phyloP scores from a whole-genome alignment of 163 green algal species.

The Coccomyxa subellipsoidea region DNA sequence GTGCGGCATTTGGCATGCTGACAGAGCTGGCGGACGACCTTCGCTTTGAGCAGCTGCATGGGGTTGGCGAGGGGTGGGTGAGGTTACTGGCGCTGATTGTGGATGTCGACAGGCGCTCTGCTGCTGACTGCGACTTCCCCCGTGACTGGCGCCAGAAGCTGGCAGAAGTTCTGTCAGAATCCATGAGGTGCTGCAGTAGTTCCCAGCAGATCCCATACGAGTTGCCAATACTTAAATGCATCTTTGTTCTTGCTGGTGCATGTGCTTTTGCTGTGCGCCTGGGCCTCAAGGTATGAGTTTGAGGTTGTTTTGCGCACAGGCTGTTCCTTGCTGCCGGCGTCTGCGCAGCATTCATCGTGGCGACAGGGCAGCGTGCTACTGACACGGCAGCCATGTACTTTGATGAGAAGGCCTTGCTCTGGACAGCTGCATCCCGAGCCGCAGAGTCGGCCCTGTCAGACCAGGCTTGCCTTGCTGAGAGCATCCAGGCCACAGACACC shows the following conservation, averaged over 20 bases:
- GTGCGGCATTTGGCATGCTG: not conserved
- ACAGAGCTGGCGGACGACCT: not conserved
- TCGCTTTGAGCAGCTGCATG: not conserved
- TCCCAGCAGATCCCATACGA: too few relatives aligned
- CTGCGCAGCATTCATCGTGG: constrained; percentile 4
- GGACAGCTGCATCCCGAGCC: not conserved
- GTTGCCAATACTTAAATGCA: too few relatives aligned
- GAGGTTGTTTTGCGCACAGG: not conserved
- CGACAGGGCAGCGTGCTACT: not conserved
- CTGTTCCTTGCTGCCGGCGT: constrained; percentile 12
- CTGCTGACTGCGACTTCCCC: not conserved
- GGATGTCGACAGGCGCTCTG: not conserved
- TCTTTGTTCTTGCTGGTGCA: too few relatives aligned
- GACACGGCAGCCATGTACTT: not conserved
- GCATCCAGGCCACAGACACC: constrained; percentile 1
- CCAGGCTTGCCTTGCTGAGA: not conserved
- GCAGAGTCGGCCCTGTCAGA: constrained; percentile 2
- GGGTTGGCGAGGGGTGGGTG: not conserved
- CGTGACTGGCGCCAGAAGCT: not conserved
- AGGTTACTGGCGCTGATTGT: not conserved
- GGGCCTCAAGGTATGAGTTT: too few relatives aligned
- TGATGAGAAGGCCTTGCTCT: not conserved
- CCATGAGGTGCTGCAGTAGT: not conserved
- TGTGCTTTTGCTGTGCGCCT: too few relatives aligned
- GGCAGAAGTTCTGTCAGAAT: not conserved